Base-by-base conservation (phyloP, 768 basidiomycete genomes). In the Boletus vermiculosoides region DNA sequence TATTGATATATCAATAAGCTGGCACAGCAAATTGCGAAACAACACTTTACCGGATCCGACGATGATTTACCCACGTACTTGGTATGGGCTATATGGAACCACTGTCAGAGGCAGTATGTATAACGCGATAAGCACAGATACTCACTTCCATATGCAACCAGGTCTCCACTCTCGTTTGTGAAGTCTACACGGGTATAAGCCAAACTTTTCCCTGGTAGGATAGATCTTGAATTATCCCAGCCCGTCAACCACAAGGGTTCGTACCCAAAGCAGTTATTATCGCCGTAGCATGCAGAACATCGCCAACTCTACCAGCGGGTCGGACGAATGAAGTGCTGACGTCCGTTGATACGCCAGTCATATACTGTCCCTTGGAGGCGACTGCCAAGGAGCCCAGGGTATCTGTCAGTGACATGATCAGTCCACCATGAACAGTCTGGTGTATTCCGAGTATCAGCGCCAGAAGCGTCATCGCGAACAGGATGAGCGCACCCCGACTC, bases 311-410 rank as follows among this genome's bases (percentile, higher is more conserved):
- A n/a, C 92, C 92, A 6, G 81, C 87, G 20, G 88, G 89, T 34
- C 84, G 83, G 55, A 92, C 82, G 59, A 92, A 93, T 1, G 88
- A 88, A 0, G 90, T 81, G 23, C 75, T 85, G 60, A 94, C 83
- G 67, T 93, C 91, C 4, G 90, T 90, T 3, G 89, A 91, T 11
- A 93, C 90, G 16, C 92, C 90, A 0, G 92, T 93, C 90, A 92
- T 91, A 65, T 76, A 94, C 10, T 91, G 86, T 3, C 92, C 92
- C 60, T 85, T 86, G 15, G 85, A 82, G 1, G 90, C 88, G 25
- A 94, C 83, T n/a, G 87, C 90, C 18, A 93, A 80, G 1, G 91
- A 92, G 4, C 92, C 91, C 18, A 93, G 71, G 15, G 90, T 92
- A 70, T 93, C 92, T 5, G 92, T 92, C 31, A 94, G 74, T 10